Percentiles rank a stretch among this genome's conserved stretches.
These are phyloP conservation scores for Pisolithus albus DNA, from an alignment of 768 basidiomycete genomes.

Conservation along the genomic window DNA sequence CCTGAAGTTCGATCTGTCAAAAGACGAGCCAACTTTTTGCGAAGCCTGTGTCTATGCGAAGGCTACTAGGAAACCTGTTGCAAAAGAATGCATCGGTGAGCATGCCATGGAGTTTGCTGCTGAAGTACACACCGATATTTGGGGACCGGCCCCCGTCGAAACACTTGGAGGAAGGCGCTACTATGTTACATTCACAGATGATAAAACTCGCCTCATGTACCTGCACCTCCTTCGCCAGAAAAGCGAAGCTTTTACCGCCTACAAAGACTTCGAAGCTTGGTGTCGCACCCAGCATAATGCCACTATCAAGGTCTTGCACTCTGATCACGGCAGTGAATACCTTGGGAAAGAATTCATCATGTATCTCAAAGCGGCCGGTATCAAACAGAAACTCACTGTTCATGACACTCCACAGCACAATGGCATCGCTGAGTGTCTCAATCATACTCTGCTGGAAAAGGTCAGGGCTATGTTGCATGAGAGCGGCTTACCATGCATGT, in stretches of 20 bases:
- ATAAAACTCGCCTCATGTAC: neutral
- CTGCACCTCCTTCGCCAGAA: slow-evolving; percentile 4
- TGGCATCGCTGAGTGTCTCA: slow-evolving; percentile 23
- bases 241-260: slow-evolving; percentile 5
- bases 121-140: slow-evolving; percentile 4
- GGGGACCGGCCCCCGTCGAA: neutral
- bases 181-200: slow-evolving; percentile 8
- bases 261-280: slow-evolving; percentile 7
- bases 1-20: slow-evolving; percentile 13
- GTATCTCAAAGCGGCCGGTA: neutral
- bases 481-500: slow-evolving; percentile 8
- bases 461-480: slow-evolving; percentile 20
- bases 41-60: slow-evolving; percentile 23
- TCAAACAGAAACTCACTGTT: slow-evolving; percentile 3
- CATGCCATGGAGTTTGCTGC: neutral
- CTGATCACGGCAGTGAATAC: slow-evolving; percentile 13
- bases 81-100: slow-evolving; percentile 6
- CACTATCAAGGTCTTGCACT: neutral
- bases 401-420: slow-evolving; percentile 22
- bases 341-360: neutral
- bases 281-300: neutral
- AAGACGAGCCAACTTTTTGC: slow-evolving; percentile 18
- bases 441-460: slow-evolving; percentile 20
- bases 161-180: neutral
- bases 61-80: slow-evolving; percentile 16